Conservation (phyloP, 371 early-diverging fungal genomes). For the Mortierella sp. region DNA sequence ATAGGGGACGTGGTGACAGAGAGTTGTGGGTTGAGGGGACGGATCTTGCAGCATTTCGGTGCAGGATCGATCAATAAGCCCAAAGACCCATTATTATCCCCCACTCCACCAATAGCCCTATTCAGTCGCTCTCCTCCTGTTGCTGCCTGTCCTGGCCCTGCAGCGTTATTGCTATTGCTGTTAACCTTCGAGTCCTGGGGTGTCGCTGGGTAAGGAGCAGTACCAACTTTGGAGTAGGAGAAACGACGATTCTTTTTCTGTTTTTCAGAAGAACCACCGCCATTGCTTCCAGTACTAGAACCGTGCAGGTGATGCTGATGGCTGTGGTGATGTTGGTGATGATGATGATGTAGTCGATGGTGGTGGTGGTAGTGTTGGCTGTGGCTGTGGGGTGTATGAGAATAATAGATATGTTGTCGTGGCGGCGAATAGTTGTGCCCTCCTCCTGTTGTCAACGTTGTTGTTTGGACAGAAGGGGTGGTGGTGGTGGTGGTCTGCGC, state of each 20-base stretch:
- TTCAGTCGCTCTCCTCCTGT: background rate
- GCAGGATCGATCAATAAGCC: slow-evolving; percentile 24
- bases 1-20: background rate
- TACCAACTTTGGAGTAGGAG: slow-evolving; percentile 36
- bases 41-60: slow-evolving; percentile 25
- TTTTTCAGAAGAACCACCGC: background rate
- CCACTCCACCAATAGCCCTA: background rate
- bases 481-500: slow-evolving; percentile 1
- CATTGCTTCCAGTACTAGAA: background rate
- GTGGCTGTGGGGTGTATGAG: slow-evolving; percentile 27
- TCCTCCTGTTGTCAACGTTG: background rate
- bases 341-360: background rate
- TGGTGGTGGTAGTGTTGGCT: slow-evolving; percentile 14
- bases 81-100: slow-evolving; percentile 22
- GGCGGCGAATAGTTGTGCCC: background rate
- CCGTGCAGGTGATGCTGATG: background rate
- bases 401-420: slow-evolving; percentile 27
- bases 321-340: slow-evolving; percentile 16
- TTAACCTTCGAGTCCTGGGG: background rate
- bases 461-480: background rate
- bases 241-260: slow-evolving; percentile 31
- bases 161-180: background rate
- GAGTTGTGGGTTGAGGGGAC: background rate
- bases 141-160: background rate
- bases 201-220: background rate